Evolutionary conservation across 2,329 filamentous ascomycete genomes (phyloP).

Genomic region (Cordyceps farinosa): DNA sequence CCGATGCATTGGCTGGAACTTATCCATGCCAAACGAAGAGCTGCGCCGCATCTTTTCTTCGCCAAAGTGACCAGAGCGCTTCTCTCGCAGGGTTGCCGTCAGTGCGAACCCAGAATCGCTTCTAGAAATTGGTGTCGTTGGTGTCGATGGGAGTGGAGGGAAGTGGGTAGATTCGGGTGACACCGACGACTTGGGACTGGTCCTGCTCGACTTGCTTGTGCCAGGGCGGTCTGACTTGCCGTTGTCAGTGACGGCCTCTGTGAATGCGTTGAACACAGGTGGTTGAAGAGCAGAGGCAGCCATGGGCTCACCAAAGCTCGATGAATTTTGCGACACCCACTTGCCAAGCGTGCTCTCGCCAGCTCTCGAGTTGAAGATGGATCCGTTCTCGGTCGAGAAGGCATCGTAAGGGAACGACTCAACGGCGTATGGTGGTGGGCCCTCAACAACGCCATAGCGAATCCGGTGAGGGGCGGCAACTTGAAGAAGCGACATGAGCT

Average conservation of each 20-base stretch:
- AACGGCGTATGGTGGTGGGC: slow-evolving; percentile 86
- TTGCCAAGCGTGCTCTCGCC: slow-evolving; percentile 72
- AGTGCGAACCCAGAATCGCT: slow-evolving; percentile 90
- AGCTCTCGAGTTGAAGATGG: slow-evolving; percentile 72
- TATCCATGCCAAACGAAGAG: slow-evolving; percentile 85
- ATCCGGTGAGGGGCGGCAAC: slow-evolving; percentile 86
- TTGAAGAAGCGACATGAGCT: slow-evolving; percentile 83
- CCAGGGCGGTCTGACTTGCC: slow-evolving; percentile 70
- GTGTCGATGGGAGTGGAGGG: slow-evolving; percentile 69
- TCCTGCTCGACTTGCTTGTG: slow-evolving; percentile 63
- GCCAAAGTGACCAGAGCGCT: slow-evolving; percentile 86
- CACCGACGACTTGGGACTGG: slow-evolving; percentile 60
- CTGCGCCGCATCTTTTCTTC: slow-evolving; percentile 78
- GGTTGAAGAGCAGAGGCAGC: slow-evolving; percentile 49
- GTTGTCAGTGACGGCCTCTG: slow-evolving; percentile 67
- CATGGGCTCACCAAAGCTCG: slow-evolving; percentile 69
- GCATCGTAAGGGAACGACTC: slow-evolving; percentile 89
- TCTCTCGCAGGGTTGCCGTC: slow-evolving; percentile 82
- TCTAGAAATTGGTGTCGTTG: slow-evolving; percentile 75
- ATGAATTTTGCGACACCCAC: slow-evolving; percentile 85
- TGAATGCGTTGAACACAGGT: slow-evolving; percentile 87
- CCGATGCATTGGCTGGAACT: slow-evolving; percentile 62
- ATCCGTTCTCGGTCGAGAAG: slow-evolving; percentile 81
- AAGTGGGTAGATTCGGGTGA: slow-evolving; percentile 79
- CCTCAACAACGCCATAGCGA: slow-evolving; percentile 79